Evolutionary conservation across 306 rosid genomes (phyloP).

Genomic region (Trifolium fragiferum): DNA sequence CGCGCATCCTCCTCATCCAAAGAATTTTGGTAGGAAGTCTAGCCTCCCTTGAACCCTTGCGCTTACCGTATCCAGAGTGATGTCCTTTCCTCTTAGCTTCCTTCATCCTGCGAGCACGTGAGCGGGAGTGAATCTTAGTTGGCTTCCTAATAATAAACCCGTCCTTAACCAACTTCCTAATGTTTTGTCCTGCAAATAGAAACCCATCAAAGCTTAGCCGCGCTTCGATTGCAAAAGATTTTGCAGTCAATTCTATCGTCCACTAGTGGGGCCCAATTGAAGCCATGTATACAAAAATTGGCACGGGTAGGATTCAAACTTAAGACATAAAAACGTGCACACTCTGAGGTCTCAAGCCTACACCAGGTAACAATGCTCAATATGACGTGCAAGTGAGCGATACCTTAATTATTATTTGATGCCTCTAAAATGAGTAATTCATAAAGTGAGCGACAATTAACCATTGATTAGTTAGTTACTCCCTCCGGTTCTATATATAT

Average conservation of each 20-base stretch:
- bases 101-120: constrained; percentile 56
- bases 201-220: neutral
- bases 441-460: too few species aligned
- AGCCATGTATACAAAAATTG: too few species aligned
- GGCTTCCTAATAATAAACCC: constrained; percentile 48
- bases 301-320: too few species aligned
- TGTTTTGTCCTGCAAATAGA: constrained; percentile 46
- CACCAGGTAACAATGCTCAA: too few species aligned
- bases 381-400: neutral
- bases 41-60: constrained; percentile 59
- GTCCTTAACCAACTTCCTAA: constrained; percentile 44
- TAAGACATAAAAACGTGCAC: too few species aligned
- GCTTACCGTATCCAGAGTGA: constrained; percentile 49
- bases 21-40: constrained; percentile 47
- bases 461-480: too few species aligned
- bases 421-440: too few species aligned
- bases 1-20: constrained; percentile 19
- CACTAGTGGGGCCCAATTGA: too few species aligned
- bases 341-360: too few species aligned
- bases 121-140: constrained; percentile 55
- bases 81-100: constrained; percentile 59
- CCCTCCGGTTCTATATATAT: too few species aligned
- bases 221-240: neutral
- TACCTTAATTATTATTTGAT: too few species aligned
- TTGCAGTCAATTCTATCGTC: too few species aligned